A percentile compares a stretch with the other conserved stretches of the same genome.
Conservation (phyloP, 495 filamentous ascomycete species). For the Podospora pseudoanserina region DNA sequence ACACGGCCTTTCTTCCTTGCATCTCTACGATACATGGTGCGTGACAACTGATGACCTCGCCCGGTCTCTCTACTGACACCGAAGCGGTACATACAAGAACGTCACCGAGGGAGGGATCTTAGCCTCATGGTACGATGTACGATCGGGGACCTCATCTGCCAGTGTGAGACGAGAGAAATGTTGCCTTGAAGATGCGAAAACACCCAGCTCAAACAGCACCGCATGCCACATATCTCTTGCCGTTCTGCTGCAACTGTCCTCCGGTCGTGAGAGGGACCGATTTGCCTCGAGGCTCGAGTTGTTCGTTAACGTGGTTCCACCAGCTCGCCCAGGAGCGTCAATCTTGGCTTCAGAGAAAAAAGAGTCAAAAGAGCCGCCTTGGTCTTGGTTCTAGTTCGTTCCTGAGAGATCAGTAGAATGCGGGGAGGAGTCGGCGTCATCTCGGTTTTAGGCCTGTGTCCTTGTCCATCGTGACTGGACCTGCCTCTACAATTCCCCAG, state of each 20-base stretch:
- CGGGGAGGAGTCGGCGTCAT: background rate
- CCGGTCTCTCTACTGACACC: background rate
- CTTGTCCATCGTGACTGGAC: background rate
- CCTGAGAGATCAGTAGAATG: background rate
- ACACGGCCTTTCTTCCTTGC: background rate
- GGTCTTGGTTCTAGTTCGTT: background rate
- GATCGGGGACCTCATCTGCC: too few relatives aligned
- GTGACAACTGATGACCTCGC: background rate
- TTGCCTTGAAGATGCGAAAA: too few relatives aligned
- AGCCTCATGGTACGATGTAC: too few relatives aligned
- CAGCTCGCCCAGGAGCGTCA: background rate
- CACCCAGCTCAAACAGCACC: too few relatives aligned
- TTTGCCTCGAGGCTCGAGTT: background rate
- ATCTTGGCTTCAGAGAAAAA: background rate
- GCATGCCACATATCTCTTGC: background rate
- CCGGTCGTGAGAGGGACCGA: background rate
- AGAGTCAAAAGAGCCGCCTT: background rate
- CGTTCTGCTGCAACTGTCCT: background rate
- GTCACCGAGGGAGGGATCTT: too few relatives aligned
- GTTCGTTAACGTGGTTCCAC: background rate
- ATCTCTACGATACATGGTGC: background rate
- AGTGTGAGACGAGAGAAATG: too few relatives aligned
- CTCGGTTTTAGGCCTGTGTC: background rate
- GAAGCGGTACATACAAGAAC: background rate
- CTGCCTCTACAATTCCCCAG: background rate